Evolutionary conservation across 305 asterid genomes (phyloP), one percentile per base, ranked within the genome.

Genomic region (Petunia hybrid): DNA sequence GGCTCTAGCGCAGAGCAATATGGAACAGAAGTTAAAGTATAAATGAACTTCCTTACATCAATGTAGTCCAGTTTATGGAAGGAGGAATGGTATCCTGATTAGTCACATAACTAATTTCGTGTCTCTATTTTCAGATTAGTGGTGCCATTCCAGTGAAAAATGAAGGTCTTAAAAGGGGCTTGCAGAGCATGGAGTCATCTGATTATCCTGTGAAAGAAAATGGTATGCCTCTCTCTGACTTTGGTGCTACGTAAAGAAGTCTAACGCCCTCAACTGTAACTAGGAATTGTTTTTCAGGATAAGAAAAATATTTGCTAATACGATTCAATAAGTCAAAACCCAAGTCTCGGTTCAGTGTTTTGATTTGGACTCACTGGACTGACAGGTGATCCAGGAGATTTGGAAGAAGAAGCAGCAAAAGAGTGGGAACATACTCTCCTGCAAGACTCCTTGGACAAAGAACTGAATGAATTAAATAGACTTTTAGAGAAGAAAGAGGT

Each of bases 141-240:
- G 80, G 86, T 75, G 84, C 82, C 68, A 90, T 83, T 82, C 69
- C 90, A 36, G 75, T 85, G 77, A 95, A 91, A 87, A 86, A 90
- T 80, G 98, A 95, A 87, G 97, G 95, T 59, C 91, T 89, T 53
- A 95, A 95, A 87, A 85, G 98, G 88, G 97, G 97, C 69, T 80
- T 91, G 89, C 98, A 91, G 65, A 92, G 93, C 76, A 90, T 92
- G 89, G 99, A 95, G 83, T 91, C 97, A 3, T 91, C 92, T 82
- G 99, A 95, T 85, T 92, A 89, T 87, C 97, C 89, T 87, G 92
- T 93, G 97, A 93, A 91, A 81, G 99, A 93, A 84, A 89, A 84
- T 87, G 89, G 99, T 93, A 91, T 87, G 22, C 6, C 13, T 87
- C 83, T 86, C 83, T 83, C 71, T 4, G 68, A 9, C 2, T 62